phyloP scores from a whole-genome alignment of 345 rosid species.

The Melaleuca alternifolia region DNA sequence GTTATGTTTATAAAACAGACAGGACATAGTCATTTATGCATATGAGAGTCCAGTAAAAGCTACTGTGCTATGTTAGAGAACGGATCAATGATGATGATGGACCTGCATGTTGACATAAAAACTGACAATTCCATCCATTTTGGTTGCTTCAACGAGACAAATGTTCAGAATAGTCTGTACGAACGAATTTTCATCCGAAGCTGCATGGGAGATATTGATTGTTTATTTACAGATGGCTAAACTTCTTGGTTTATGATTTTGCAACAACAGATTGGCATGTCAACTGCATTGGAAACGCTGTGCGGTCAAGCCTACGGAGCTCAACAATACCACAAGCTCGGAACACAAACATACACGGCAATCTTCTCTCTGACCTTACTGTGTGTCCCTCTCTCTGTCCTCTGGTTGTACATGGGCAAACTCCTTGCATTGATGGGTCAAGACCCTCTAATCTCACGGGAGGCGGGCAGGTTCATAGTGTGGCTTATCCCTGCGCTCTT shows the following conservation, averaged over 20 bases:
- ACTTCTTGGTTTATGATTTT: neutral
- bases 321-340: slow-evolving; percentile 23
- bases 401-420: slow-evolving; percentile 31
- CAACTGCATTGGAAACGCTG: slow-evolving; percentile 43
- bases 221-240: neutral
- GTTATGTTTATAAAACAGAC: neutral
- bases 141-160: neutral
- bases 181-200: neutral
- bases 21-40: neutral
- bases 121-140: neutral
- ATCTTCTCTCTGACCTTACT: slow-evolving; percentile 19
- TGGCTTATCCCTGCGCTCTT: slow-evolving; percentile 37
- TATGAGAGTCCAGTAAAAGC: neutral
- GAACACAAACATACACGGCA: slow-evolving; percentile 27
- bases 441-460: slow-evolving; percentile 27
- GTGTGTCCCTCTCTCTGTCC: slow-evolving; percentile 26
- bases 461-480: slow-evolving; percentile 21
- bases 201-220: neutral
- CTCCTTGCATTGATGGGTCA: slow-evolving; percentile 29
- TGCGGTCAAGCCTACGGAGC: slow-evolving; percentile 76
- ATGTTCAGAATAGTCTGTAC: neutral
- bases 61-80: neutral
- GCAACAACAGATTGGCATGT: neutral
- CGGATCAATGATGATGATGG: neutral
- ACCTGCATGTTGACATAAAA: neutral